Evolutionary conservation across 1,139 yeast genomes (phyloP), one percentile per base, ranked within the genome.

Genomic region (Yarrowia galli): DNA sequence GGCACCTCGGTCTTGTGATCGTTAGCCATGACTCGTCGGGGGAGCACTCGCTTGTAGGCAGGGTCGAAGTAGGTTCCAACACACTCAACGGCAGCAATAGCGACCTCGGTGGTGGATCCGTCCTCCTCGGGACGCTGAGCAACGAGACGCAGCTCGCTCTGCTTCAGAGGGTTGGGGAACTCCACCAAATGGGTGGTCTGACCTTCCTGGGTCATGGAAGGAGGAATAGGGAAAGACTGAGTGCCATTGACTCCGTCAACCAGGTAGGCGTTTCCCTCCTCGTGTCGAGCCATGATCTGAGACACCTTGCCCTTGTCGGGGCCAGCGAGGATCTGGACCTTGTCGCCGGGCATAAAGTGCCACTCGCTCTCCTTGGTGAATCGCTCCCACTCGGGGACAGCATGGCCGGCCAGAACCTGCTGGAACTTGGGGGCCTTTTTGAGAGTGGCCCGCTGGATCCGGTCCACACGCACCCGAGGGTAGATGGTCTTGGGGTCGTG

Each of bases 1-100:
- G 98, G 98, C 67, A 93, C 87, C 63, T 87, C 86, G 69, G 91
- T 80, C 68, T 91, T 81, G 53, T 85, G 85, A 43, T 81, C 80
- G 73, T 91, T 92, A 72, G 85, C 83, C 72, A 84, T 86, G 18
- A 93, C 92, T 79, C 98, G 86, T 71, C 85, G 85, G 25, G 97
- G 97, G 81, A 92, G 80, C 83, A 89, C 85, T 75, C 83, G 82
- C 76, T 88, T 89, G 77, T 89, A 88, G 72, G 89, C 86, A 65
- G 85, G 86, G 76, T 92, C 97, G 77, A 85, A 93, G 76, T 89
- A 89, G 68, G 81, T 79, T 16, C 97, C 77, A 68, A 84, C 84
- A 75, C 87, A 86, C 42, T 82, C 86, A 36, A 93, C 76, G 53
- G 88, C 87, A 72, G 91, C 91, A 22, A 97, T 92, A 4, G 93